phyloP scores from a whole-genome alignment of 2,329 filamentous ascomycete genomes.

The Ophiocordyceps unilateralis region DNA sequence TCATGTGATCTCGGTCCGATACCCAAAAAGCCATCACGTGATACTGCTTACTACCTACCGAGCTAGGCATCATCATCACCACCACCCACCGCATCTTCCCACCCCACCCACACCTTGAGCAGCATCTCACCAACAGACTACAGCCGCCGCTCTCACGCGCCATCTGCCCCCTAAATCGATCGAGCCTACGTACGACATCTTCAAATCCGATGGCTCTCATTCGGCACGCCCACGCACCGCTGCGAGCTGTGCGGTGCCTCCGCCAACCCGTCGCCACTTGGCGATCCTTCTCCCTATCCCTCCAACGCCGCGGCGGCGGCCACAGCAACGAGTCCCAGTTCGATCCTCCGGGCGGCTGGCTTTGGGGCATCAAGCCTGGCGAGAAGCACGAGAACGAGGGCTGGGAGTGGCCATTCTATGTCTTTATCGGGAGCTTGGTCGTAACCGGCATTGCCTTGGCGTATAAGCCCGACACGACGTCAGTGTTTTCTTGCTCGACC shows the following conservation, averaged over 20 bases:
- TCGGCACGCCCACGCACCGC: conserved; percentile 18
- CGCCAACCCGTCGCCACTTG: conserved; percentile 14
- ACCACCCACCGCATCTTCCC: not conserved
- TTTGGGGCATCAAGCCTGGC: conserved; percentile 85
- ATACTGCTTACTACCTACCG: not conserved
- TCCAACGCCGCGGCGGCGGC: conserved; percentile 22
- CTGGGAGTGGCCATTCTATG: conserved; percentile 79
- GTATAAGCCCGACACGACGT: conserved; percentile 98
- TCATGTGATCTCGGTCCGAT: not conserved
- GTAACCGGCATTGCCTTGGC: conserved; percentile 68
- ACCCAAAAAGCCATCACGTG: not conserved
- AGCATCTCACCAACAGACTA: not conserved
- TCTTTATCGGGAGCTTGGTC: conserved; percentile 64
- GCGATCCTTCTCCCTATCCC: conserved; percentile 26
- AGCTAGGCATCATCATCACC: not conserved
- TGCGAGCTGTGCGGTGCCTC: conserved; percentile 19
- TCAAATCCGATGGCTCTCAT: conserved; percentile 16
- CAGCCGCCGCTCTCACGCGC: not conserved
- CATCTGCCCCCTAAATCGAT: conserved; percentile 7
- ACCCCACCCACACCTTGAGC: not conserved
- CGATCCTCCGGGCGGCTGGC: conserved; percentile 79
- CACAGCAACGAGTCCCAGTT: conserved; percentile 53
- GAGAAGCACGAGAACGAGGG: conserved; percentile 94
- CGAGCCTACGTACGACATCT: conserved; percentile 9
- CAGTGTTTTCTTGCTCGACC: conserved; percentile 25